Evolutionary conservation across 2,329 filamentous ascomycete genomes (phyloP).

Genomic region (Beauveria scarabaeidicola): DNA sequence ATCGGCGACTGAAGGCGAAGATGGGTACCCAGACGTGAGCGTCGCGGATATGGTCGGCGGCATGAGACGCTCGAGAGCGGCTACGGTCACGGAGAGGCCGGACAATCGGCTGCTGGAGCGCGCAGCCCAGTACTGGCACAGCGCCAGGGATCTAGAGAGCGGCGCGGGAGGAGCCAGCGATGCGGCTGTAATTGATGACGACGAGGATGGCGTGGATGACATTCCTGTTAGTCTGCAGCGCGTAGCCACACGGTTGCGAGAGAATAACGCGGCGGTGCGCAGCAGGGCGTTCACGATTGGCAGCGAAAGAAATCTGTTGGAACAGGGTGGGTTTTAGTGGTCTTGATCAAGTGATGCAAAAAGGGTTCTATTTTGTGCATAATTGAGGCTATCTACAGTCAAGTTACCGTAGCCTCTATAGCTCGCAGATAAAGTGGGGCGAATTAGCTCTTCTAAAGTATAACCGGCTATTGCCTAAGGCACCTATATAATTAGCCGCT

Average conservation of each 20-base stretch:
- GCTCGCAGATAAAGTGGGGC: too few species aligned
- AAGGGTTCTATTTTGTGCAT: too few species aligned
- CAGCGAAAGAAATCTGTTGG: neutral
- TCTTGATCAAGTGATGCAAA: too few species aligned
- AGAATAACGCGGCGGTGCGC: constrained; percentile 23
- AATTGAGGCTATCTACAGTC: too few species aligned
- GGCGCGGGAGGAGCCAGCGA: constrained; percentile 12
- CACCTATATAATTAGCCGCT: too few species aligned
- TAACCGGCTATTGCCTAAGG: too few species aligned
- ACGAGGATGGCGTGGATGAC: constrained; percentile 25
- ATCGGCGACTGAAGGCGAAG: neutral
- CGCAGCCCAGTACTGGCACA: constrained; percentile 9
- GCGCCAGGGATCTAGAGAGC: constrained; percentile 12
- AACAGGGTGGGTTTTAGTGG: too few species aligned
- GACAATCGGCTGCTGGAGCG: neutral
- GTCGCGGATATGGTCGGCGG: constrained; percentile 2
- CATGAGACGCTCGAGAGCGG: neutral
- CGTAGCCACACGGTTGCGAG: constrained; percentile 33
- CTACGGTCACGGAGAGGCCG: neutral
- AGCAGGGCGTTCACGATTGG: constrained; percentile 20
- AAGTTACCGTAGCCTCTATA: too few species aligned
- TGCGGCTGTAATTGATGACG: constrained; percentile 17
- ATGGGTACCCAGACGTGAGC: neutral
- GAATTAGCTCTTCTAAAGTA: too few species aligned
- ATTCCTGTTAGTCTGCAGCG: constrained; percentile 39